Base-by-base conservation (phyloP, 2,329 filamentous ascomycete species). In the Diplodia scrobiculata region DNA sequence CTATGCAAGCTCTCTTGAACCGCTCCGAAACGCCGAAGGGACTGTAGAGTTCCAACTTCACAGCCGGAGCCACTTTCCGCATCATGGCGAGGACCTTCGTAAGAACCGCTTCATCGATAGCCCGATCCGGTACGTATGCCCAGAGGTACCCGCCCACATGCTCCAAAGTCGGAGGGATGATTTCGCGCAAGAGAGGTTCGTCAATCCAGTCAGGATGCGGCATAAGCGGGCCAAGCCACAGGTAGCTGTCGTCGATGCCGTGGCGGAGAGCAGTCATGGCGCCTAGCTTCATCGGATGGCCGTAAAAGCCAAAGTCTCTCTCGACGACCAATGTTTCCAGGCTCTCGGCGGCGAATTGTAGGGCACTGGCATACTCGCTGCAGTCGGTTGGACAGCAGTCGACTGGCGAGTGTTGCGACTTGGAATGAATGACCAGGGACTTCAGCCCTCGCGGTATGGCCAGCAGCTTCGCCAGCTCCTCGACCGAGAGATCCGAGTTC, bases 1-100 rank as follows among this genome's bases (percentile, higher is more conserved):
- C 51, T n/a, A 19, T 34, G 51, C 51, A 53, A 17, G 51, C 51
- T 17, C 29, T n/a, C 17, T 53, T 53, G 51, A 53, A 53, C 10
- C 25, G 27, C 17, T 53, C 51, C 9, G 25, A 32, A 4, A 53
- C 27, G 4, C 51, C 51, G 9, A n/a, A 34, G 14, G 51, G 27
- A 10, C 17, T 19, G 14, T 32, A 32, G 5, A 53, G 29, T 10
- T 34, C 51, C 13, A 53, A 7, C 2, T 7, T 13, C 6, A 53
- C 27, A 2, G 51, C 51, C 14, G 51, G 51, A 19, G 51, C 51
- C n/a, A 53, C 17, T 29, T 32, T 14, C 3, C 27, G 25, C 51
- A 53, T 53, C 25, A n/a, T 19, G 14, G 51, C 4, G 27, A 53
- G 51, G 29, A n/a, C 51, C 6, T 32, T 29, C 6, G 14, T 17